A percentile compares a stretch with the other conserved stretches of the same genome.
These are phyloP conservation scores for Podaxis sp. DNA, from an alignment of 768 basidiomycete species.

Conservation along the genomic window DNA sequence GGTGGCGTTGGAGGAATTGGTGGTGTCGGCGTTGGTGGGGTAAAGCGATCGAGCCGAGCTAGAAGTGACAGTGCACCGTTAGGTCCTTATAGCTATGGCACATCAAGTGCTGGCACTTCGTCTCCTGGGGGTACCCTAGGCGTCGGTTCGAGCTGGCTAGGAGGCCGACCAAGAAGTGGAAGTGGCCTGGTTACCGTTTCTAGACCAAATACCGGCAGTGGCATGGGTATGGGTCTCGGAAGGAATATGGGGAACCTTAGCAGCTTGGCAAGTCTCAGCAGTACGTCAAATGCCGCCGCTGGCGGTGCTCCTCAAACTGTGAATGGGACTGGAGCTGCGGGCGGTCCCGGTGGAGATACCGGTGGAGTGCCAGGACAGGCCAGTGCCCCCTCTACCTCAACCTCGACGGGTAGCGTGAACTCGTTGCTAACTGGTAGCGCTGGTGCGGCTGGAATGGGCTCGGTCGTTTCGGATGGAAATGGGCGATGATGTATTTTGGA, in stretches of 20 bases:
- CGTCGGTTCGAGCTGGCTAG: constrained; percentile 24
- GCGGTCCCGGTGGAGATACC: neutral
- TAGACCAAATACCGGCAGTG: constrained; percentile 3
- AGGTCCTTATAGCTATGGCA: constrained; percentile 39
- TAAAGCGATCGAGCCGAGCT: constrained; percentile 49
- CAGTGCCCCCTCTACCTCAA: neutral
- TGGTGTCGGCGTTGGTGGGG: constrained; percentile 20
- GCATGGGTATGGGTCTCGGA: constrained; percentile 15
- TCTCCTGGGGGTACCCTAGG: constrained; percentile 22
- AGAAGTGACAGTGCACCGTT: constrained; percentile 67
- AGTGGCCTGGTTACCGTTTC: constrained; percentile 36
- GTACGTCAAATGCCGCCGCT: neutral
- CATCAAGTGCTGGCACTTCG: constrained; percentile 13
- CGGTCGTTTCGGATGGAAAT: constrained; percentile 7
- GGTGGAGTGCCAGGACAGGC: neutral
- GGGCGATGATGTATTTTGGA: constrained; percentile 1
- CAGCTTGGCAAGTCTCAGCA: neutral
- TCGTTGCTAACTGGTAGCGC: neutral
- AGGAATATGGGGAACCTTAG: constrained; percentile 12
- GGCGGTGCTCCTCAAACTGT: neutral
- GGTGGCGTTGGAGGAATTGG: constrained; percentile 5
- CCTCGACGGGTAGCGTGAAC: neutral
- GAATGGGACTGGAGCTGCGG: neutral
- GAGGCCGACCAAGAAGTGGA: constrained; percentile 49
- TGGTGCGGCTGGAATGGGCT: neutral